These are phyloP conservation scores for Trametes cinnabarina DNA, from an alignment of 768 basidiomycete genomes.

Conservation along the genomic window DNA sequence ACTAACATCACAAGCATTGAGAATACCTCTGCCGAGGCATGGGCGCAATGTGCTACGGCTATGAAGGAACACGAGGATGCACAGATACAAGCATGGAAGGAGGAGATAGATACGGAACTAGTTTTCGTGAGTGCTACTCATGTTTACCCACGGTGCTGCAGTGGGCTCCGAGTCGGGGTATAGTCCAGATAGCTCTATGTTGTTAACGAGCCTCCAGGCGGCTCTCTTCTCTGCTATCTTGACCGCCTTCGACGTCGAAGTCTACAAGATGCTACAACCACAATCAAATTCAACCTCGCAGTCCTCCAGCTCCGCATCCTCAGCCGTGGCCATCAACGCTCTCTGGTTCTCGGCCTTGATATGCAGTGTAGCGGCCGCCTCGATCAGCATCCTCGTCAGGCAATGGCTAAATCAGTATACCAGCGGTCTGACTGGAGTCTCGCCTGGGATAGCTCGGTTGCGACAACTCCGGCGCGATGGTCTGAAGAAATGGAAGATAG, in stretches of 20 bases:
- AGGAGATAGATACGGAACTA: constrained; percentile 24
- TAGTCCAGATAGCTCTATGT: too few species aligned
- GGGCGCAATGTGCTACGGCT: constrained; percentile 16
- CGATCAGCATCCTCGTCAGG: constrained; percentile 13
- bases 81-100: constrained; percentile 21
- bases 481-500: constrained; percentile 23
- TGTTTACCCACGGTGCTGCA: too few species aligned
- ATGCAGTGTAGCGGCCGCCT: constrained; percentile 17
- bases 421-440: constrained; percentile 5
- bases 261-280: constrained; percentile 2
- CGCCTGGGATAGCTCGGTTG: constrained; percentile 11
- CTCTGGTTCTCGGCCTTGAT: constrained; percentile 18
- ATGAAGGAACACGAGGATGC: constrained; percentile 20
- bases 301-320: neutral
- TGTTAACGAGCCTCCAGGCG: too few species aligned
- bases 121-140: constrained; percentile 22
- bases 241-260: constrained; percentile 16
- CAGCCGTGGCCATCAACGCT: constrained; percentile 9
- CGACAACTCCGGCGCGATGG: constrained; percentile 13
- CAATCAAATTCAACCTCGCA: neutral
- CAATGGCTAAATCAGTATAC: constrained; percentile 21
- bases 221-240: constrained; percentile 17
- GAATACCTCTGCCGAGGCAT: neutral
- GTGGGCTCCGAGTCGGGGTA: too few species aligned
- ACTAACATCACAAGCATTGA: neutral